phyloP scores from a whole-genome alignment of 768 basidiomycete species.

The Trametes coccinea region DNA sequence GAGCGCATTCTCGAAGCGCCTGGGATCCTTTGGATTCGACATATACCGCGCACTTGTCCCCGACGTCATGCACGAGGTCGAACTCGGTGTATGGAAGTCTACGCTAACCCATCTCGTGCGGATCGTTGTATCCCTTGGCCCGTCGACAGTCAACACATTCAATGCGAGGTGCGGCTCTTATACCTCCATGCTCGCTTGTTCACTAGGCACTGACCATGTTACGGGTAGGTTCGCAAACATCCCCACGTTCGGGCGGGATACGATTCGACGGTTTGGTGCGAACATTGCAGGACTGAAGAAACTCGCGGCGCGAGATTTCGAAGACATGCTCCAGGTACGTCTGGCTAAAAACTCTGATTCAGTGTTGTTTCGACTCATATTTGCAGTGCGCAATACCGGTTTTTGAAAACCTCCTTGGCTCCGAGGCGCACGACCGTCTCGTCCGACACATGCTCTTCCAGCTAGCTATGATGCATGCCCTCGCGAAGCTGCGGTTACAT shows the following conservation, averaged over 20 bases:
- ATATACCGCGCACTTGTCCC: constrained; percentile 7
- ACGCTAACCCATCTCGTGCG: constrained; percentile 27
- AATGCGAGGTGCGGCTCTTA: constrained; percentile 17
- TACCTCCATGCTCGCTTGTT: no score
- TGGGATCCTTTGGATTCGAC: background rate
- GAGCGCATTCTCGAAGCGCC: background rate
- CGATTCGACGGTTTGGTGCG: constrained; percentile 26
- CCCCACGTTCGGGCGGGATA: constrained; percentile 26
- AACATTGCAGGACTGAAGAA: constrained; percentile 31
- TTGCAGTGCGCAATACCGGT: constrained; percentile 29
- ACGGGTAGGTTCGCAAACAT: constrained; percentile 19
- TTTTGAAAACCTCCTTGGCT: constrained; percentile 35
- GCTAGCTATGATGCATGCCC: constrained; percentile 38
- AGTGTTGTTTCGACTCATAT: background rate
- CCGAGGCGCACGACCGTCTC: constrained; percentile 16
- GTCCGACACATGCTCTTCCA: constrained; percentile 38
- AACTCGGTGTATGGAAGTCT: constrained; percentile 36
- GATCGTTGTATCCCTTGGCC: constrained; percentile 15
- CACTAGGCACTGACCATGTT: no score
- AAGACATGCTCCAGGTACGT: constrained; percentile 31
- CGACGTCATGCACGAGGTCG: constrained; percentile 36
- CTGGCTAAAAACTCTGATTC: no score
- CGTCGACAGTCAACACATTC: constrained; percentile 4
- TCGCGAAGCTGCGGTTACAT: constrained; percentile 44
- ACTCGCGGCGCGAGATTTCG: constrained; percentile 31